Base-by-base conservation (phyloP, 2,329 filamentous ascomycete genomes). In the Botrytis fragariae region DNA sequence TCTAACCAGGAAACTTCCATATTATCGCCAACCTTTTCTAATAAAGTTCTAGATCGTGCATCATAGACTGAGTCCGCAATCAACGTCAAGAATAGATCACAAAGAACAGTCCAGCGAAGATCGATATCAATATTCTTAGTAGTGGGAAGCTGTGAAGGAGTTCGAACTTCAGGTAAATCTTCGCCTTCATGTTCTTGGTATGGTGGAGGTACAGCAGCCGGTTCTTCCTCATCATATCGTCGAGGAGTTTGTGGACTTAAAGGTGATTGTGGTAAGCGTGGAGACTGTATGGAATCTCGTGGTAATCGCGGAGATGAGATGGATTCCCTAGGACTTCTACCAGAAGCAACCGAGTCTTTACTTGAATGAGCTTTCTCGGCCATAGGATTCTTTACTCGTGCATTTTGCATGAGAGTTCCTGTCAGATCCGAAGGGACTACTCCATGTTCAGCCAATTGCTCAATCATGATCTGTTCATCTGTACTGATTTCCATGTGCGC, bases 51-150 rank as follows among this genome's bases (percentile, higher is more conserved):
- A 9, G 96, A 98, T 42, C 96, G 91, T 22, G 95, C 86, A 81
- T 99, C 96, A 81, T 99, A 99, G 20, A 92, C 87, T 0, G 94
- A 96, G 82, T 98, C 95, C n/a, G 95, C 93, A 78, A 99, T 95
- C n/a, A 99, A 87, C 7, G 98, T 90, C 6, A 99, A 87, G 81
- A 99, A 99, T 7, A 99, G 85, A 82, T 99, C 96, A 81, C 96
- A 99, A 4, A 99, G 88, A 0, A 98, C 92, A 0, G 96, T 99
- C 96, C 96, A 99, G 29, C 96, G 90, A 71, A 99, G 87, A 81
- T 99, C 96, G 74, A 99, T 97, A 80, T 98, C 95, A 74, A 99
- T 92, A 77, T 93, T 96, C 72, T 91, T 89, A 2, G 92, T 93
- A 4, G 88, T 90, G 0, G 93, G 92, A 75, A 98, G 86, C 79